A percentile compares a stretch with the other conserved stretches of the same genome.
Conservation (phyloP, 1,284 basidiomycete genomes). For the Ustanciosporium gigantosporum region DNA sequence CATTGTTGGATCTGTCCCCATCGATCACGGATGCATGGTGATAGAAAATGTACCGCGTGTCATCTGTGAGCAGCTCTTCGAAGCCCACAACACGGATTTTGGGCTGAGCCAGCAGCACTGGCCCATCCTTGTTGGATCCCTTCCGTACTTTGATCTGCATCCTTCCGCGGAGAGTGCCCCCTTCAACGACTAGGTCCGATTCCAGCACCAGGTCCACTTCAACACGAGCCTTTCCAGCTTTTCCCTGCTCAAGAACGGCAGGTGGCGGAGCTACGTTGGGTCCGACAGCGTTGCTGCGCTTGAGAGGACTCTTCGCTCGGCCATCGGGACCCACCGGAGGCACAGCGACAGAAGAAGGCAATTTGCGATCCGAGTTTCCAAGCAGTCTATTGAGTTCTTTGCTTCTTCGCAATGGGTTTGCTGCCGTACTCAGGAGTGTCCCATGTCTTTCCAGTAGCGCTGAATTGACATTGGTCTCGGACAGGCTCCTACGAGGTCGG, state of each 20-base stretch:
- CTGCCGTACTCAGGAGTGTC: constrained; percentile 43
- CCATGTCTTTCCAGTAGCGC: constrained; percentile 42
- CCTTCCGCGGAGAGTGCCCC: constrained; percentile 73
- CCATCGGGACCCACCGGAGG: constrained; percentile 2
- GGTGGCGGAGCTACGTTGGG: constrained; percentile 16
- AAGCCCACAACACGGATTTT: constrained; percentile 86
- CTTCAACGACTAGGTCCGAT: constrained; percentile 78
- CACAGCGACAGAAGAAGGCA: constrained; percentile 22
- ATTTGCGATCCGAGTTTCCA: constrained; percentile 40
- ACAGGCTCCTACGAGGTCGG: constrained; percentile 25
- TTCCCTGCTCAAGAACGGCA: constrained; percentile 51
- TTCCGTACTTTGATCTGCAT: constrained; percentile 74
- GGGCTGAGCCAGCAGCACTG: constrained; percentile 72
- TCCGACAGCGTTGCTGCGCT: constrained; percentile 15
- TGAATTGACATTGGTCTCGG: constrained; percentile 14
- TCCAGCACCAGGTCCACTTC: constrained; percentile 82
- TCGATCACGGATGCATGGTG: constrained; percentile 72
- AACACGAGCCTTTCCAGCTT: constrained; percentile 69
- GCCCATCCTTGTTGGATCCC: constrained; percentile 64
- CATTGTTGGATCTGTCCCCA: constrained; percentile 44
- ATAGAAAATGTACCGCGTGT: constrained; percentile 80
- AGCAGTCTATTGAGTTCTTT: constrained; percentile 48
- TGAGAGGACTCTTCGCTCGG: constrained; percentile 7
- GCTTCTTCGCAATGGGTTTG: constrained; percentile 43
- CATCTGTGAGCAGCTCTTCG: constrained; percentile 71